Percentiles rank a stretch among this genome's conserved stretches.
Conservation (phyloP, 2,329 filamentous ascomycete genomes). For the Penicillium brevicompactum region DNA sequence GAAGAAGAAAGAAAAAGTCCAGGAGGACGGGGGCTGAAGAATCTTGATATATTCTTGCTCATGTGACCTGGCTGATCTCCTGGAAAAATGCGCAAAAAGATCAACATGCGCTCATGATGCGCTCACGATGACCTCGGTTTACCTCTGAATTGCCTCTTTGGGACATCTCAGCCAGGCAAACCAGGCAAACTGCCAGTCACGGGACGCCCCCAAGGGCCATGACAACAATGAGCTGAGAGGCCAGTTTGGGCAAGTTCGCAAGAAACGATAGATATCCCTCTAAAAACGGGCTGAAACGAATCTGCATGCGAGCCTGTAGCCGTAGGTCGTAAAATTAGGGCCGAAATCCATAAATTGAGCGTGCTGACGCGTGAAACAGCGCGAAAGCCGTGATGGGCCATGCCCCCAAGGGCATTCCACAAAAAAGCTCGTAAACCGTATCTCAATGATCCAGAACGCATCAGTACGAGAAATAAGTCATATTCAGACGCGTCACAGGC, state of each 20-base stretch:
- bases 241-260: neutral
- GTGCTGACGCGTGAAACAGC: too few species aligned
- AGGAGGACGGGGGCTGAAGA: neutral
- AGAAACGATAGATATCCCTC: too few species aligned
- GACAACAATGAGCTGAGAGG: neutral
- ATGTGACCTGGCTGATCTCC: neutral
- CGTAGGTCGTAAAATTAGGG: too few species aligned
- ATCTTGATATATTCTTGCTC: neutral
- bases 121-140: neutral
- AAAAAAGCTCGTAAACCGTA: too few species aligned
- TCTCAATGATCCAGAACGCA: too few species aligned
- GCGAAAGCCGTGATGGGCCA: too few species aligned
- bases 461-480: too few species aligned
- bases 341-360: too few species aligned
- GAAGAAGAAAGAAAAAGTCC: neutral
- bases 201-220: neutral
- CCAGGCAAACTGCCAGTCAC: neutral
- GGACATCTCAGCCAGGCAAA: neutral
- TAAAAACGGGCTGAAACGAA: too few species aligned
- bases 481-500: too few species aligned
- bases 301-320: too few species aligned
- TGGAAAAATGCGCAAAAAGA: neutral
- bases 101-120: neutral
- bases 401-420: too few species aligned
- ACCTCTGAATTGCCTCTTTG: neutral